phyloP scores from a whole-genome alignment of 768 basidiomycete genomes.

The Suillus subalutaceus region DNA sequence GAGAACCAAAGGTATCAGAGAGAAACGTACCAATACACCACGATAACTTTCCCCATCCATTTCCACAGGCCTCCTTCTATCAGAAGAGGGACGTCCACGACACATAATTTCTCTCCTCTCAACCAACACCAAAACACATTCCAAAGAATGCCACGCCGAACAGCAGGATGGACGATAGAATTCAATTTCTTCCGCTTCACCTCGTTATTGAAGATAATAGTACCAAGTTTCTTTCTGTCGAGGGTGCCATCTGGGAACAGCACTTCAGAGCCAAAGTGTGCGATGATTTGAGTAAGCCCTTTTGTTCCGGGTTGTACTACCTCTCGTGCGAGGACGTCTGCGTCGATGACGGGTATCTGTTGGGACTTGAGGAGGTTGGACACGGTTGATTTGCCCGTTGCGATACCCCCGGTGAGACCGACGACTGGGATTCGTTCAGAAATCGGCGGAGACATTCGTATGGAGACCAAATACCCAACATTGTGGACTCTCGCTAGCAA shows the following conservation, averaged over 20 bases:
- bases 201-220: constrained; percentile 82
- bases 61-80: constrained; percentile 88
- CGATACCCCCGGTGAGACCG: constrained; percentile 95
- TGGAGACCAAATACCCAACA: background rate
- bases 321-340: constrained; percentile 84
- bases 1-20: background rate
- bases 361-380: constrained; percentile 70
- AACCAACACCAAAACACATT: constrained; percentile 73
- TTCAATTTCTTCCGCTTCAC: constrained; percentile 75
- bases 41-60: constrained; percentile 80
- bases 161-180: constrained; percentile 87
- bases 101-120: constrained; percentile 72
- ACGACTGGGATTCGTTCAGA: constrained; percentile 57
- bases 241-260: constrained; percentile 71
- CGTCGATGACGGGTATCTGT: constrained; percentile 85
- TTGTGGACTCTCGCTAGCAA: background rate
- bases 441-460: background rate
- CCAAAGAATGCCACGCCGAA: constrained; percentile 77
- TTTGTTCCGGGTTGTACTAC: constrained; percentile 85
- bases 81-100: constrained; percentile 90
- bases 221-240: constrained; percentile 82
- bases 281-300: constrained; percentile 66
- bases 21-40: constrained; percentile 84
- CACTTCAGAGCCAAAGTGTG: constrained; percentile 71
- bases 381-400: constrained; percentile 95